These are phyloP conservation scores for Dendrostoma leiphaemia DNA, from an alignment of 2,329 filamentous ascomycete genomes.

Conservation along the genomic window DNA sequence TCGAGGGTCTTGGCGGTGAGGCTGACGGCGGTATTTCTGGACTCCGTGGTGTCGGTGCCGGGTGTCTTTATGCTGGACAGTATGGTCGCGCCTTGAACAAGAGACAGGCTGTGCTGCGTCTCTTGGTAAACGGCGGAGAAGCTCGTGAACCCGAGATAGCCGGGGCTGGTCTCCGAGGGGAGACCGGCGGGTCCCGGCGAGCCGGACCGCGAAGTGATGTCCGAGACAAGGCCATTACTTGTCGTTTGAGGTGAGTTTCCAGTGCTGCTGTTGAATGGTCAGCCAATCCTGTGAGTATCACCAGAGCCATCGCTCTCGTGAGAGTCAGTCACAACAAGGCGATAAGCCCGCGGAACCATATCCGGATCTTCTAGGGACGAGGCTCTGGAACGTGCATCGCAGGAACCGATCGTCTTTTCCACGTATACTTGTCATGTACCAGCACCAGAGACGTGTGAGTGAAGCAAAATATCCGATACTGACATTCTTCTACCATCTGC, in stretches of 20 bases:
- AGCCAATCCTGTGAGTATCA: not conserved
- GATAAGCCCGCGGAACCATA: too few relatives aligned
- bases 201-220: not conserved
- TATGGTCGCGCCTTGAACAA: constrained; percentile 25
- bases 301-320: too few relatives aligned
- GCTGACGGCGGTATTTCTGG: not conserved
- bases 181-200: not conserved
- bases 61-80: not conserved
- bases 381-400: too few relatives aligned
- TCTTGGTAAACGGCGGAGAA: constrained; percentile 41
- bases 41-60: not conserved
- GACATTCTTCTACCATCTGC: not conserved
- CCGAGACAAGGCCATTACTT: not conserved
- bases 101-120: constrained; percentile 36
- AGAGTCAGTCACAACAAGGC: too few relatives aligned
- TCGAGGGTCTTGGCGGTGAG: constrained; percentile 30
- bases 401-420: too few relatives aligned
- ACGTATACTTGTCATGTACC: too few relatives aligned
- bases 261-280: not conserved
- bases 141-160: constrained; percentile 46
- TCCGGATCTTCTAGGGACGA: too few relatives aligned
- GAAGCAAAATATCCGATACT: too few relatives aligned
- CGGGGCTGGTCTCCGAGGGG: constrained; percentile 22
- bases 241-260: not conserved
- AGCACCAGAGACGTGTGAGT: too few relatives aligned